Evolutionary conservation across 495 filamentous ascomycete species (phyloP), one percentile per base, ranked within the genome.

Genomic region (Neurospora sp.): DNA sequence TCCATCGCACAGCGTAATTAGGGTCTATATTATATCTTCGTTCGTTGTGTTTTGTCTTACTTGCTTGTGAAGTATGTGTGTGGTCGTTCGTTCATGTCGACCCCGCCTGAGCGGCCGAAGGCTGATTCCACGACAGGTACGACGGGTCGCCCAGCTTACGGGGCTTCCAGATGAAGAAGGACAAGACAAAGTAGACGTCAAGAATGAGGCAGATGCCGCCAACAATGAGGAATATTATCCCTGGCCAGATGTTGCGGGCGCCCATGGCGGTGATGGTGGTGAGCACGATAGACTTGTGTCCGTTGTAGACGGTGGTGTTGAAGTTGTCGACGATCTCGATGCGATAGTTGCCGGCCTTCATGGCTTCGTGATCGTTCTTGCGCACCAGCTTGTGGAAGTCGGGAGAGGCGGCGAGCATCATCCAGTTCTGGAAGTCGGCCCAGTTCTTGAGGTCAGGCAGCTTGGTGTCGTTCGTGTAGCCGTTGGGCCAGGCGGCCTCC

Each of bases 71-170:
- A 22, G 9, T 5, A 14, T 27, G 9, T 3, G 20, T 22, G 10
- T 59, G 22, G 48, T 53, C 42, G n/a, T n/a, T 53, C 16, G 41
- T 18, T 65, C 53, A 65, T 35, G 53, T 65, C 22, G 53, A 65
- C 8, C 53, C 53, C 8, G 53, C 14, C 45, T 74, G 74, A 86
- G 87, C 53, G 2, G 90, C 88, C 42, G 91, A 88, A 31, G 96
- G 93, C 78, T 94, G 95, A 83, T 98, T 97, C 96, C 96, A 99
- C 9, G 92, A 93, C 45, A 99, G 87, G 81, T 98, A 98, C 39
- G 93, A 97, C 79, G 97, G 96, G 81, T 99, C 96, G 38, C 96
- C 96, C 61, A 99, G 88, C 91, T 98, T 98, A 74, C 96, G 94
- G 72, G 94, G 96, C 78, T 92, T 95, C 79, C 79, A 81, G 79